Percentiles rank a stretch among this genome's conserved stretches.
These are phyloP conservation scores for Aspergillus funiculosus DNA, from an alignment of 495 filamentous ascomycete genomes.

Conservation along the genomic window DNA sequence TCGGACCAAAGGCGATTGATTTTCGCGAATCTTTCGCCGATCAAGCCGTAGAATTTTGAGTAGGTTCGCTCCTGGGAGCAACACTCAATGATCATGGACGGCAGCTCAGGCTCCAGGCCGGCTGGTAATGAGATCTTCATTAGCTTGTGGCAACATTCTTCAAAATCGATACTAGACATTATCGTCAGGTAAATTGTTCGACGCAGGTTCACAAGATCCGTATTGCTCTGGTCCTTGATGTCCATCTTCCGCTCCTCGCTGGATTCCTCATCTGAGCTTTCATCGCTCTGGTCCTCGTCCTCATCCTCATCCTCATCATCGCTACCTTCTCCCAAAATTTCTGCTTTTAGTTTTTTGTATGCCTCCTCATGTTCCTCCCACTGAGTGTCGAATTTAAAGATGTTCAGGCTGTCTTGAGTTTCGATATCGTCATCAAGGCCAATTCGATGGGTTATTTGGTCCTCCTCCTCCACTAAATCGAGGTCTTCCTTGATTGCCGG, in stretches of 20 bases:
- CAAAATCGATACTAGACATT: slow-evolving; percentile 89
- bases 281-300: slow-evolving; percentile 62
- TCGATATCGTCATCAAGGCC: slow-evolving; percentile 77
- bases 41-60: slow-evolving; percentile 90
- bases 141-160: slow-evolving; percentile 92
- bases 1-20: slow-evolving; percentile 93
- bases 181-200: slow-evolving; percentile 96
- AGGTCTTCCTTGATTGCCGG: slow-evolving; percentile 85
- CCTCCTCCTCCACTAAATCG: slow-evolving; percentile 93
- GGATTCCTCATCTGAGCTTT: slow-evolving; percentile 73
- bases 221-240: slow-evolving; percentile 96
- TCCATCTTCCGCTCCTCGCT: slow-evolving; percentile 73
- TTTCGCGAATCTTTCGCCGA: slow-evolving; percentile 91
- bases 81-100: slow-evolving; percentile 94
- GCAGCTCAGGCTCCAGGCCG: slow-evolving; percentile 85
- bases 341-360: slow-evolving; percentile 82
- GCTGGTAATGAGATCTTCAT: slow-evolving; percentile 84
- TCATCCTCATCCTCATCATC: slow-evolving; percentile 70
- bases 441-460: slow-evolving; percentile 86
- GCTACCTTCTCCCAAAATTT: slow-evolving; percentile 89
- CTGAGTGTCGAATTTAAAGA: slow-evolving; percentile 89
- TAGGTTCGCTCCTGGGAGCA: slow-evolving; percentile 94
- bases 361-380: slow-evolving; percentile 88
- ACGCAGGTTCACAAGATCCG: slow-evolving; percentile 87
- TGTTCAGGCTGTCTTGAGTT: slow-evolving; percentile 76